Conservation (phyloP, 257 asterid species). For the Lycium ferocissimum region DNA sequence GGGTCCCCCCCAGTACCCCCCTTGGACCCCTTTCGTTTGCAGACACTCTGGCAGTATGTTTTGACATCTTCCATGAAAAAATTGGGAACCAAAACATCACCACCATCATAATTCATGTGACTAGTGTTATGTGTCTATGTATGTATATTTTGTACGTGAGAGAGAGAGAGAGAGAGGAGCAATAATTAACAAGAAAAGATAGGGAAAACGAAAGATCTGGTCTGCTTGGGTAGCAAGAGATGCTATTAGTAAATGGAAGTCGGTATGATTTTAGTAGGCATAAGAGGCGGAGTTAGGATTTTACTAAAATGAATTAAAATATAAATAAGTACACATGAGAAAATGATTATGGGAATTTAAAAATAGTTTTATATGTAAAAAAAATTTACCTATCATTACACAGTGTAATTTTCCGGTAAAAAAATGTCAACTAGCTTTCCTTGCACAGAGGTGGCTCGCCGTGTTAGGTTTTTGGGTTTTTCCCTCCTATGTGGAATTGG, state of each 20-base stretch:
- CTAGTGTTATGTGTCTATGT: background rate
- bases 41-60: slow-evolving; percentile 50
- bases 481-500: too few species aligned
- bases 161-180: background rate
- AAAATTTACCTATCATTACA: too few species aligned
- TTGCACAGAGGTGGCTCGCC: too few species aligned
- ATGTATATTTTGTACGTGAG: background rate
- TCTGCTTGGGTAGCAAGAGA: background rate
- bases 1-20: slow-evolving; percentile 49
- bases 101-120: background rate
- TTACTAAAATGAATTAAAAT: too few species aligned
- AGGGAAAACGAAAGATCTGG: background rate
- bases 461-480: too few species aligned
- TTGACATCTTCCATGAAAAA: slow-evolving; percentile 44
- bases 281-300: too few species aligned
- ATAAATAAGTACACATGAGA: too few species aligned
- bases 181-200: slow-evolving; percentile 9
- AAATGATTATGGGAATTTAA: too few species aligned
- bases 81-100: slow-evolving; percentile 35
- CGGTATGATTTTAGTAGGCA: too few species aligned
- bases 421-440: too few species aligned
- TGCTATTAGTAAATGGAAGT: background rate
- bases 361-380: too few species aligned
- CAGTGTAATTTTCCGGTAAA: too few species aligned
- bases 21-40: slow-evolving; percentile 41